These are phyloP conservation scores for Neurospora tetrasperma DNA, from an alignment of 495 filamentous ascomycete species.

Conservation along the genomic window DNA sequence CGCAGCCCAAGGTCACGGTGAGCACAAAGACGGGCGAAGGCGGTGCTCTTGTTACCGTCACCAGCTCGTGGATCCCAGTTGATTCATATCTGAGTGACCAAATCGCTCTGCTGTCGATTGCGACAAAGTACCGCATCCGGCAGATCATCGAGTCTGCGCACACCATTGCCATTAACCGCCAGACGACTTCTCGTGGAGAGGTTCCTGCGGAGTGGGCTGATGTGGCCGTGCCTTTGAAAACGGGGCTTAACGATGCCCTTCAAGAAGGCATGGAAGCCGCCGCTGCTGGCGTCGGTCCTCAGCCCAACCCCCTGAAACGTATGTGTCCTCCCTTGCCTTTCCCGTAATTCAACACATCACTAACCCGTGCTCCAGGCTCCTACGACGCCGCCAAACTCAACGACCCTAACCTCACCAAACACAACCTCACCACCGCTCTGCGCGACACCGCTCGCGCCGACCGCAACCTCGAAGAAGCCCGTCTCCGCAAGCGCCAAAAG, in stretches of 20 bases:
- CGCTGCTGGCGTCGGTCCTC: constrained; percentile 26
- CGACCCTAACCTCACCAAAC: constrained; percentile 16
- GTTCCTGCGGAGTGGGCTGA: constrained; percentile 62
- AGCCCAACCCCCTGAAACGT: constrained; percentile 52
- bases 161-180: constrained; percentile 51
- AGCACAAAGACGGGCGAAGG: constrained; percentile 36
- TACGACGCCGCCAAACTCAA: constrained; percentile 14
- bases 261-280: constrained; percentile 33
- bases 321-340: constrained; percentile 18
- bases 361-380: constrained; percentile 7
- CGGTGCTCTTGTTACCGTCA: constrained; percentile 45
- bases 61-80: constrained; percentile 54
- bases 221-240: constrained; percentile 40
- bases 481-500: constrained; percentile 38
- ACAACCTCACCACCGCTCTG: constrained; percentile 30
- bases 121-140: constrained; percentile 59
- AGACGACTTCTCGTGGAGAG: constrained; percentile 59
- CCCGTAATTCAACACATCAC: background rate
- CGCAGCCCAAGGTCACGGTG: constrained; percentile 24
- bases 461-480: constrained; percentile 38
- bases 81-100: constrained; percentile 63
- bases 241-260: constrained; percentile 22
- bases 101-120: constrained; percentile 62
- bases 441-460: constrained; percentile 26
- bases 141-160: constrained; percentile 61